phyloP scores from a whole-genome alignment of 2,329 filamentous ascomycete genomes.

The Bipolaris zeicola region DNA sequence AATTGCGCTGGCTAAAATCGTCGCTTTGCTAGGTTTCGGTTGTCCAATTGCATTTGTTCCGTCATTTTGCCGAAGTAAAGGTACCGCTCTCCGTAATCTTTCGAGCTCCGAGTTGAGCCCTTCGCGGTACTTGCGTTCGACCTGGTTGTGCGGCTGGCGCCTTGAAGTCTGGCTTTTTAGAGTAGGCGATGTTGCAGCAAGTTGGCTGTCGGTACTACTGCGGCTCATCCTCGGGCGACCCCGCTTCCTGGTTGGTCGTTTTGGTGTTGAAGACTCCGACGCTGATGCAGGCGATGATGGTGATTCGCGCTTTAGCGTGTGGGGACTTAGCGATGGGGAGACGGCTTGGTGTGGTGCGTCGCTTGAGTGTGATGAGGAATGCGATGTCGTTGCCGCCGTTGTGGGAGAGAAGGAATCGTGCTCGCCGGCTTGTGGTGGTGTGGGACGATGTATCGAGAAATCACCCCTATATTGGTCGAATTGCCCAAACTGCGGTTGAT shows the following conservation, averaged over 20 bases:
- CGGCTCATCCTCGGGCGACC: conserved; percentile 41
- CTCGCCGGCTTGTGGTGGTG: conserved; percentile 20
- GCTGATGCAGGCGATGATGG: conserved; percentile 24
- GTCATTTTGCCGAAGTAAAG: conserved; percentile 40
- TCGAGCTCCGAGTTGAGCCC: conserved; percentile 42
- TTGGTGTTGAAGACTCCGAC: conserved; percentile 29
- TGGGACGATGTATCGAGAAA: conserved; percentile 29
- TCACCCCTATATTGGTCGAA: conserved; percentile 23
- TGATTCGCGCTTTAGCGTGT: conserved; percentile 40
- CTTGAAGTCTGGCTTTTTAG: conserved; percentile 24
- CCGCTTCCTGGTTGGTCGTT: conserved; percentile 38
- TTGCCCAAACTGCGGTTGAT: conserved; percentile 29
- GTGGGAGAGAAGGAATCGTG: conserved; percentile 24
- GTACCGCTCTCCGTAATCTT: conserved; percentile 34
- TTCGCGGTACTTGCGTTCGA: conserved; percentile 37
- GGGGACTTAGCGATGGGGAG: conserved; percentile 36
- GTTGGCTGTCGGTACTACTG: conserved; percentile 19
- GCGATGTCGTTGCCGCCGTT: conserved; percentile 27
- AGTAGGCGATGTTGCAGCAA: conserved; percentile 12
- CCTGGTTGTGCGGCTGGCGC: conserved; percentile 46
- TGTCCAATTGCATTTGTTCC: conserved; percentile 32
- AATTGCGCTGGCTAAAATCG: conserved; percentile 40
- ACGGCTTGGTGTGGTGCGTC: conserved; percentile 31
- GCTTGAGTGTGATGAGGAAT: conserved; percentile 43
- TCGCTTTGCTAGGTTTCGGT: conserved; percentile 43